Conservation (phyloP, 2,329 filamentous ascomycete genomes). For the Fusarium napiforme region DNA sequence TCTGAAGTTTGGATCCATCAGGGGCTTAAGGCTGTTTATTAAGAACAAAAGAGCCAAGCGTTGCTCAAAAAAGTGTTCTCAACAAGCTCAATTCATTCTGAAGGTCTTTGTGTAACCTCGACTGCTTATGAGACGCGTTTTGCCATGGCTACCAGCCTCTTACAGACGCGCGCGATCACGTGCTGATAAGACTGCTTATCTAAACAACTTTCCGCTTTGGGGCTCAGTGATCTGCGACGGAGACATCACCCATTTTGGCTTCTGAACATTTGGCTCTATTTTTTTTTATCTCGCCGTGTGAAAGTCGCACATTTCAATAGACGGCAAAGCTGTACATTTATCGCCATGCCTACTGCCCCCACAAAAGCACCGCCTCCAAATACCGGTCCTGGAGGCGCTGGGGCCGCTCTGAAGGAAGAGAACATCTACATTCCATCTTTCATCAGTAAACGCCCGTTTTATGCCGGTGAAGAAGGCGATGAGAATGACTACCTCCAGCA, state of each 20-base stretch:
- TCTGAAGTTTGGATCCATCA: constrained; percentile 32
- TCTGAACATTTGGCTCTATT: neutral
- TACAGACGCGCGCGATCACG: constrained; percentile 27
- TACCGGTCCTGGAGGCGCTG: constrained; percentile 47
- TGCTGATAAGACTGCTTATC: constrained; percentile 37
- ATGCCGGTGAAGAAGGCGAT: constrained; percentile 82
- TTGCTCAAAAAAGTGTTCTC: neutral
- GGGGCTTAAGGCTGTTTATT: neutral
- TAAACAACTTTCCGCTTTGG: constrained; percentile 3
- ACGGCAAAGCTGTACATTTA: neutral
- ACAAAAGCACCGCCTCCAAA: constrained; percentile 49
- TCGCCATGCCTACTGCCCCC: constrained; percentile 44
- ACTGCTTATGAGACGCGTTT: constrained; percentile 20
- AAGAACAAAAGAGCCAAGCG: neutral
- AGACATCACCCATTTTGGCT: neutral
- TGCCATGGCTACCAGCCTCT: constrained; percentile 3
- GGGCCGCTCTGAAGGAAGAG: constrained; percentile 77
- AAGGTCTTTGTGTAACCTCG: neutral
- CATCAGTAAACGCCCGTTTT: constrained; percentile 98
- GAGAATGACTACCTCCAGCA: constrained; percentile 93
- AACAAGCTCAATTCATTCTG: neutral
- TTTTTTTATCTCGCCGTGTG: neutral
- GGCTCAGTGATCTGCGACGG: constrained; percentile 6
- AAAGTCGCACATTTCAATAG: neutral
- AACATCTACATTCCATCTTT: constrained; percentile 99